Conservation (phyloP, 495 filamentous ascomycete species). For the Neurospora tetrasperma region DNA sequence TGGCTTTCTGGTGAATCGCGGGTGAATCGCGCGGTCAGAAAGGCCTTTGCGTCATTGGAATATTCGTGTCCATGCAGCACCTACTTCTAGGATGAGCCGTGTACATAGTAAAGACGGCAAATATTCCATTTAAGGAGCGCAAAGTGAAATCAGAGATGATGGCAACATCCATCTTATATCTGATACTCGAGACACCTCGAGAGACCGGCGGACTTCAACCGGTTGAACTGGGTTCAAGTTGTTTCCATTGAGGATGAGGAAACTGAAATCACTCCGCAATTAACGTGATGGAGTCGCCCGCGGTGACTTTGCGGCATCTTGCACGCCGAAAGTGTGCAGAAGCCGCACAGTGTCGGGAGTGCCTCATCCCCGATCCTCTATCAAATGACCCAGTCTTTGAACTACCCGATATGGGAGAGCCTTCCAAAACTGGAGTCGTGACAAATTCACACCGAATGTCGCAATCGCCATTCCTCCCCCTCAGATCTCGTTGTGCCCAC, state of each 20-base stretch:
- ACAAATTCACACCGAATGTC: background rate
- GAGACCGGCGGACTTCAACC: background rate
- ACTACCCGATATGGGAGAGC: background rate
- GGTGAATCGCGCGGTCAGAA: background rate
- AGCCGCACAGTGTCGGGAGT: background rate
- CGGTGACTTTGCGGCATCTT: background rate
- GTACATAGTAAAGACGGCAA: background rate
- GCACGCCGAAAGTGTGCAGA: background rate
- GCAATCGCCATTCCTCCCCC: background rate
- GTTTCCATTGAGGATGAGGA: background rate
- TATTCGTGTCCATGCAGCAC: background rate
- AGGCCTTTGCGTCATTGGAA: background rate
- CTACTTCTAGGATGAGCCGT: background rate
- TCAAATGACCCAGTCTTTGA: background rate
- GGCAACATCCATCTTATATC: background rate
- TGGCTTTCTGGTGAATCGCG: background rate
- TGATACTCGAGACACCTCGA: background rate
- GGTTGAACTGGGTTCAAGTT: background rate
- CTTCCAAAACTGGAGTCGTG: background rate
- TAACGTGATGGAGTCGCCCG: background rate
- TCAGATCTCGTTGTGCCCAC: background rate
- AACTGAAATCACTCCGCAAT: background rate
- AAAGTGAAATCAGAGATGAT: background rate
- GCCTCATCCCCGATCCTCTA: background rate
- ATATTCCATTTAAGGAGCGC: background rate